Base-by-base conservation (phyloP, 2,329 filamentous ascomycete species). In the Claviceps sp. region DNA sequence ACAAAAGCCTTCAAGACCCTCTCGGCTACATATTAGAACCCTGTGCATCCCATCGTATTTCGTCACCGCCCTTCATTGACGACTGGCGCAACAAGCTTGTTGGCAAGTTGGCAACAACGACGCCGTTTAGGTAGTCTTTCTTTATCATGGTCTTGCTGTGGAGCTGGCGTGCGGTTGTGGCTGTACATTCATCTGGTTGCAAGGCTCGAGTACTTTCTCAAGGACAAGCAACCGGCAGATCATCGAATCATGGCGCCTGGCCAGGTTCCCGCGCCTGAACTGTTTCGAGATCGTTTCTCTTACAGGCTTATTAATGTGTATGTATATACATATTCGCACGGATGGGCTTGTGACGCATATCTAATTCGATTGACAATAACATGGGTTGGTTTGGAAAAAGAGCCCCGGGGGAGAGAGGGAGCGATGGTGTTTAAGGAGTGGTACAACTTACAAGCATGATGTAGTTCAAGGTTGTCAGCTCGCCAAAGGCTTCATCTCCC, bases 21-120 rank as follows among this genome's bases (percentile, higher is more conserved):
- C 30, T 11, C 11, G 8, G 30, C 30, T 11, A 30, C 10, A 30
- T 30, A 8, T 26, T 56, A 70, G 67, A 56, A 68, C 67, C 55
- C 65, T 70, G 42, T 64, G 64, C 56, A 61, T 68, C 63, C 73
- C 66, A 77, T 73, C 39, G 10, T 34, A 34, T 34, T 3, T 34
- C 30, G 30, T 34, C 30, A 34, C 30, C 30, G 30, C 10, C 4
- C 30, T 34, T 34, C 10, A 34, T 34, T 34, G 70, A 79, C 54
- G 71, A 80, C 60, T 84, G 81, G 81, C 69, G 68, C 57, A 75
- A 73, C 66, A 81, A 82, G 71, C 70, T 84, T 4, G 73, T 80
- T 46, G 24, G 1, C 4, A 24, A 24, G 73, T 80, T 45, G 24
- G 1, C 24, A 24, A 24, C 51, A 75, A 68, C 56, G 77, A 78